These are phyloP conservation scores for Candida tunisiensis DNA, from an alignment of 1,139 yeast species.

Conservation along the genomic window DNA sequence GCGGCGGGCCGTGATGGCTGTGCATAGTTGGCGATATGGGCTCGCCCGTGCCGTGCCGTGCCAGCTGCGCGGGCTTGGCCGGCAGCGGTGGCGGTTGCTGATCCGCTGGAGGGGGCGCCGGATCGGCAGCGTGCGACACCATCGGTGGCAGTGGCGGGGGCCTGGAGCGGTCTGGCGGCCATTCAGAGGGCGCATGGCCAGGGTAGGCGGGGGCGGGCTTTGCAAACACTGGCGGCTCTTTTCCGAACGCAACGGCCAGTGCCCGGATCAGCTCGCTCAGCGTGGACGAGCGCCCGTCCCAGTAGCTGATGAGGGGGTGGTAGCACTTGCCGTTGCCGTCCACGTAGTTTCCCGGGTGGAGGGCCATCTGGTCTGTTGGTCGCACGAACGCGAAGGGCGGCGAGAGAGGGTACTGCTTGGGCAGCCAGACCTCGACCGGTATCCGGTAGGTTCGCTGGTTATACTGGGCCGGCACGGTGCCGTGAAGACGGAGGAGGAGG, in stretches of 20 bases:
- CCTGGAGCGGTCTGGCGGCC: slow-evolving; percentile 13
- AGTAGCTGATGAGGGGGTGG: slow-evolving; percentile 47
- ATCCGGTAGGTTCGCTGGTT: slow-evolving; percentile 21
- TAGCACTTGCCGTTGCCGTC: slow-evolving; percentile 64
- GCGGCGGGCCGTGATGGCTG: too few relatives aligned
- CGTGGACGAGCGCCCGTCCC: slow-evolving; percentile 29
- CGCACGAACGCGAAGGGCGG: slow-evolving; percentile 49
- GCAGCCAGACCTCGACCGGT: slow-evolving; percentile 70
- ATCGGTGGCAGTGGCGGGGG: slow-evolving; percentile 1
- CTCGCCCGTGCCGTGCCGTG: not conserved
- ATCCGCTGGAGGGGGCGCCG: slow-evolving; percentile 3
- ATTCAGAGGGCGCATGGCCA: not conserved
- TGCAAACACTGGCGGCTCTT: slow-evolving; percentile 35
- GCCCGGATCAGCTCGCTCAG: slow-evolving; percentile 23
- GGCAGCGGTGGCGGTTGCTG: not conserved
- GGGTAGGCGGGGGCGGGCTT: slow-evolving; percentile 4
- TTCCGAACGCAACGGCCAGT: slow-evolving; percentile 25
- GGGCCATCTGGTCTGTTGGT: slow-evolving; percentile 30
- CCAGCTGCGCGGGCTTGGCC: not conserved
- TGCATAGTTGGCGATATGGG: too few relatives aligned
- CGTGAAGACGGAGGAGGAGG: slow-evolving; percentile 47
- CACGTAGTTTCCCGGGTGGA: slow-evolving; percentile 48
- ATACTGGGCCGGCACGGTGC: slow-evolving; percentile 28
- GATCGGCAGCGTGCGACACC: slow-evolving; percentile 1
- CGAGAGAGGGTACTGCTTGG: slow-evolving; percentile 43